These are phyloP conservation scores for Saccharomycodes ludwigii DNA, from an alignment of 805 yeast genomes.

Conservation along the genomic window DNA sequence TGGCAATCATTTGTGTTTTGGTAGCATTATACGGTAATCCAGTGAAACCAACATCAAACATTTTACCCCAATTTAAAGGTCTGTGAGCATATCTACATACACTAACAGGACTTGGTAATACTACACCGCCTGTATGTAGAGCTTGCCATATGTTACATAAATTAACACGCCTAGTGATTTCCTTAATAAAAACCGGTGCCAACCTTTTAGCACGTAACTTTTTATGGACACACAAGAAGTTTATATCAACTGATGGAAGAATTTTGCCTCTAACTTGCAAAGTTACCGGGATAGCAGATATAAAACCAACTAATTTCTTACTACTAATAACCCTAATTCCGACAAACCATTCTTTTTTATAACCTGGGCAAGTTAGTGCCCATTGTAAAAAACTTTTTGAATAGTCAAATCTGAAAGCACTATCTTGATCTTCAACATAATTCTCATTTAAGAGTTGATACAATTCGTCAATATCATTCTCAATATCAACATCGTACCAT, in stretches of 20 bases:
- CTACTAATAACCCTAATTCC: conserved; percentile 80
- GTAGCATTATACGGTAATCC: conserved; percentile 64
- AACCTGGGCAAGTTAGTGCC: conserved; percentile 94
- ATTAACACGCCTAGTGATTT: conserved; percentile 88
- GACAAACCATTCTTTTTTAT: conserved; percentile 77
- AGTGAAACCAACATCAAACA: conserved; percentile 83
- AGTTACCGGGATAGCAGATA: conserved; percentile 76
- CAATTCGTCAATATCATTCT: conserved; percentile 54
- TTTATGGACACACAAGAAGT: conserved; percentile 89
- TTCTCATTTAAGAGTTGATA: conserved; percentile 72
- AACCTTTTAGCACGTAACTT: conserved; percentile 85
- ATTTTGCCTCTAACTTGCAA: conserved; percentile 45
- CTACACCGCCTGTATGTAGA: conserved; percentile 82
- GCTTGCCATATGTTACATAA: conserved; percentile 87
- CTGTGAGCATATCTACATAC: conserved; percentile 88
- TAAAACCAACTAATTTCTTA: conserved; percentile 78
- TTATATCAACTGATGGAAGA: conserved; percentile 71
- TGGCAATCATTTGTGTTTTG: conserved; percentile 56
- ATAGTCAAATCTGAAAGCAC: conserved; percentile 84
- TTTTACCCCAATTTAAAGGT: conserved; percentile 83
- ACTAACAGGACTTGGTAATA: conserved; percentile 85
- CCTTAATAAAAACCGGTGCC: conserved; percentile 89
- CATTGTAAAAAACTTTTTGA: conserved; percentile 72
- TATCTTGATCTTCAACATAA: conserved; percentile 91
- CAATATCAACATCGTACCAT: conserved; percentile 73